These are phyloP conservation scores for Suhomyces sp. DNA, from an alignment of 805 yeast genomes.

Conservation along the genomic window DNA sequence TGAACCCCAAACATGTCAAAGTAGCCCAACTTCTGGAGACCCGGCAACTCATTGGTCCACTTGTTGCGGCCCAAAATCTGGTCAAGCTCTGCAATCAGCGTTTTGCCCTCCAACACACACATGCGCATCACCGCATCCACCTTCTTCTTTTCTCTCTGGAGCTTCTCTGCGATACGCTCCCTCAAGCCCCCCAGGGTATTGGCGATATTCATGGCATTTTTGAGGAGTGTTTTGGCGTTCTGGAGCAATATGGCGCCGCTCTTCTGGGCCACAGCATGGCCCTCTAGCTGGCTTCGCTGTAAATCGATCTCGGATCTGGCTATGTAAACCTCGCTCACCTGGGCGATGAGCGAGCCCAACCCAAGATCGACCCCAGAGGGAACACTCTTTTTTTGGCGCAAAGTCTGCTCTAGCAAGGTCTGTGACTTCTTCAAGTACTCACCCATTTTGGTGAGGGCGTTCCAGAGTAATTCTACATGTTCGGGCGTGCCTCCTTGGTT, in stretches of 20 bases:
- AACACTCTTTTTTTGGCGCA: conserved; percentile 13
- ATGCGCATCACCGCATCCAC: conserved; percentile 46
- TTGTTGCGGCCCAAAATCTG: conserved; percentile 25
- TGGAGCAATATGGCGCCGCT: conserved; percentile 28
- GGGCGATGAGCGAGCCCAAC: conserved; percentile 30
- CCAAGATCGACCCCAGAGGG: conserved; percentile 20
- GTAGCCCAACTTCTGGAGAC: conserved; percentile 24
- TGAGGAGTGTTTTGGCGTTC: conserved; percentile 43
- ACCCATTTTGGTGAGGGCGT: conserved; percentile 35
- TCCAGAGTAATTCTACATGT: conserved; percentile 33
- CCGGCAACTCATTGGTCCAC: conserved; percentile 30
- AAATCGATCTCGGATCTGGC: conserved; percentile 53
- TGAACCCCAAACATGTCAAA: conserved; percentile 19
- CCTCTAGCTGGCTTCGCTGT: conserved; percentile 41
- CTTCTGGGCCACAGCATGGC: conserved; percentile 26
- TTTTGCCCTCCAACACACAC: conserved; percentile 44
- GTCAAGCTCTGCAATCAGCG: conserved; percentile 24
- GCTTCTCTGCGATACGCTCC: conserved; percentile 44
- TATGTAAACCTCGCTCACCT: conserved; percentile 42
- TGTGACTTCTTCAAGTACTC: conserved; percentile 38
- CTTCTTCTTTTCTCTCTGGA: conserved; percentile 38
- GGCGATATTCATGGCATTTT: conserved; percentile 45
- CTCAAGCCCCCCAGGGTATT: conserved; percentile 50
- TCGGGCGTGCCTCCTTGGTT: conserved; percentile 7
- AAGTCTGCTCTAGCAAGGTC: conserved; percentile 23